Conservation (phyloP, 2,329 filamentous ascomycete species). For the Parastagonospora avenae region DNA sequence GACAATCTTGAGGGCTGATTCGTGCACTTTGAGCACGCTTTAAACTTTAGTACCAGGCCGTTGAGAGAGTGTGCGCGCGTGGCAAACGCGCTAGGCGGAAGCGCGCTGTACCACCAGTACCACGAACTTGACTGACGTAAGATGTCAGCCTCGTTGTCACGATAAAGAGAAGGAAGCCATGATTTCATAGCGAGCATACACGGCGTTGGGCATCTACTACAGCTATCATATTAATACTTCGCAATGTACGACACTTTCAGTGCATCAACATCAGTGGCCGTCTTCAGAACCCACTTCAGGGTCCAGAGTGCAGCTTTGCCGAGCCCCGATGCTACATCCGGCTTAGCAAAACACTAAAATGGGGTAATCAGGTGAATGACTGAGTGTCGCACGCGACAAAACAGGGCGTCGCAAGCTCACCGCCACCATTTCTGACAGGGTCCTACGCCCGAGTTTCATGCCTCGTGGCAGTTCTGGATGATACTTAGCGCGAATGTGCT, state of each 20-base stretch:
- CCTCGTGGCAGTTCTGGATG: constrained; percentile 5
- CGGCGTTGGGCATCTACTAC: constrained; percentile 2
- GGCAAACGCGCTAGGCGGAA: neutral
- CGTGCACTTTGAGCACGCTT: neutral
- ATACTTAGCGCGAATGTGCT: constrained; percentile 7
- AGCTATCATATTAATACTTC: neutral
- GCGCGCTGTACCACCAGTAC: neutral
- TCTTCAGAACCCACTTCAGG: too few species aligned
- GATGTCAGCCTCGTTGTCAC: neutral
- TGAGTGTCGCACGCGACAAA: constrained; percentile 4
- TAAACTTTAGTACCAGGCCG: neutral
- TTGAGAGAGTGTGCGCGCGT: neutral
- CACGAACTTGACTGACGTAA: constrained; percentile 5
- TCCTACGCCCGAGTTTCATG: neutral
- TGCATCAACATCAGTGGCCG: too few species aligned
- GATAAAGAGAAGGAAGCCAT: neutral
- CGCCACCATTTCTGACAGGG: constrained; percentile 3
- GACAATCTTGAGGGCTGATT: neutral
- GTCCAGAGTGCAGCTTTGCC: constrained; percentile 7
- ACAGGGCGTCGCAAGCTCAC: constrained; percentile 8
- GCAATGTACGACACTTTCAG: too few species aligned
- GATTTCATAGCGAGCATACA: constrained; percentile 3
- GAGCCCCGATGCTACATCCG: neutral
- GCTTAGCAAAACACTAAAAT: neutral
- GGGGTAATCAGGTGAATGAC: constrained; percentile 12